phyloP scores from a whole-genome alignment of 441 rosid genomes.

The Brassica hybrid region DNA sequence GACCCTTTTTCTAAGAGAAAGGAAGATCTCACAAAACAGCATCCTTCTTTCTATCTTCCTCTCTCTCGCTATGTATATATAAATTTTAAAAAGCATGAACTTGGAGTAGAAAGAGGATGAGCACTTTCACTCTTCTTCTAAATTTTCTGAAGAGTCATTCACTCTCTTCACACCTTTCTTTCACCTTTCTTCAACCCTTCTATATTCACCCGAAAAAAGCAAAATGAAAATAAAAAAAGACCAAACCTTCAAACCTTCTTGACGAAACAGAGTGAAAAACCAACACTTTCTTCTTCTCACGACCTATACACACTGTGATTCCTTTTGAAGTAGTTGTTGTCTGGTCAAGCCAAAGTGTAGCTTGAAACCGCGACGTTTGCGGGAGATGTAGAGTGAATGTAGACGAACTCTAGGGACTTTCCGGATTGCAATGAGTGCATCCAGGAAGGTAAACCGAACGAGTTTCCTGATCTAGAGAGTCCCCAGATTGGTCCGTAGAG shows the following conservation, averaged over 20 bases:
- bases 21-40: too few relatives aligned
- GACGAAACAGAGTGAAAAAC: constrained; percentile 36
- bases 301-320: constrained; percentile 39
- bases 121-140: constrained; percentile 84
- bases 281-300: constrained; percentile 28
- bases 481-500: constrained; percentile 99
- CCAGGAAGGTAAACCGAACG: constrained; percentile 83
- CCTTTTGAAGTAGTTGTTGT: constrained; percentile 25
- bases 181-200: constrained; percentile 49
- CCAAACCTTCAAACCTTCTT: constrained; percentile 33
- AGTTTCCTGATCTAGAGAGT: constrained; percentile 58
- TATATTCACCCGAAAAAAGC: constrained; percentile 45
- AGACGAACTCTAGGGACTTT: constrained; percentile 84
- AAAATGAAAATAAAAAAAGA: constrained; percentile 33
- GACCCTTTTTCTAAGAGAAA: constrained; percentile 1
- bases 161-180: constrained; percentile 56
- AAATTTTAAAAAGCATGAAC: constrained; percentile 42
- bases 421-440: constrained; percentile 69
- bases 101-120: constrained; percentile 94
- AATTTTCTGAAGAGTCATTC: constrained; percentile 37
- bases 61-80: constrained; percentile 23
- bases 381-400: constrained; percentile 77
- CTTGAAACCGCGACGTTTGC: constrained; percentile 78
- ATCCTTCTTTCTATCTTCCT: constrained; percentile 37
- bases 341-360: constrained; percentile 70